Evolutionary conservation across 306 rosid species (phyloP).

Genomic region (Rubus parviflorus): DNA sequence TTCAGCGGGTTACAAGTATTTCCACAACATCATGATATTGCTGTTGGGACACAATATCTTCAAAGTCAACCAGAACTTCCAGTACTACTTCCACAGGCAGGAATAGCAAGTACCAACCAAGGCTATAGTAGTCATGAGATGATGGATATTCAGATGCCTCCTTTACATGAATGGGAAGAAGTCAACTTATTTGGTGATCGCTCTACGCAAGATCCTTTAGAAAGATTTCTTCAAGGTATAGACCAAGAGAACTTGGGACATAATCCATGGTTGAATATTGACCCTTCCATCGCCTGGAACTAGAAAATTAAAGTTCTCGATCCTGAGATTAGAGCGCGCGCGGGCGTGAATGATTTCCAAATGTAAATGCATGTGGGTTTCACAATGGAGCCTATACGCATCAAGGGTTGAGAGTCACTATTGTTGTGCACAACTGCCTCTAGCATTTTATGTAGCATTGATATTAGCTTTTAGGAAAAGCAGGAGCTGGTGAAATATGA

Average conservation of each 20-base stretch:
- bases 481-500: neutral
- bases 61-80: slow-evolving; percentile 41
- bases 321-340: neutral
- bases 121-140: slow-evolving; percentile 32
- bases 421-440: neutral
- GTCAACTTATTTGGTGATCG: slow-evolving; percentile 37
- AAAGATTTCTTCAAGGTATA: slow-evolving; percentile 52
- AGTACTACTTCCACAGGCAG: slow-evolving; percentile 34
- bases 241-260: slow-evolving; percentile 48
- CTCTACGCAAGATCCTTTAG: slow-evolving; percentile 39
- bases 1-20: slow-evolving; percentile 32
- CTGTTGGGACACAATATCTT: slow-evolving; percentile 32
- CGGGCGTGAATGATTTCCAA: neutral
- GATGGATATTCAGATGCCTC: slow-evolving; percentile 43
- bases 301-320: slow-evolving; percentile 17
- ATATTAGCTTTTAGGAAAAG: neutral
- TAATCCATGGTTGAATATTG: slow-evolving; percentile 56
- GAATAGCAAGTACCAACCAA: slow-evolving; percentile 26
- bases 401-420: neutral
- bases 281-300: slow-evolving; percentile 28
- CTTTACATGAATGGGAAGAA: slow-evolving; percentile 41
- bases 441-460: neutral
- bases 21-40: slow-evolving; percentile 39
- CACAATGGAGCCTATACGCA: neutral
- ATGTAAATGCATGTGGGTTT: neutral